A percentile compares a stretch with the other conserved stretches of the same genome.
These are phyloP conservation scores for Scutellaria galericulata DNA, from an alignment of 257 asterid genomes.

Conservation along the genomic window DNA sequence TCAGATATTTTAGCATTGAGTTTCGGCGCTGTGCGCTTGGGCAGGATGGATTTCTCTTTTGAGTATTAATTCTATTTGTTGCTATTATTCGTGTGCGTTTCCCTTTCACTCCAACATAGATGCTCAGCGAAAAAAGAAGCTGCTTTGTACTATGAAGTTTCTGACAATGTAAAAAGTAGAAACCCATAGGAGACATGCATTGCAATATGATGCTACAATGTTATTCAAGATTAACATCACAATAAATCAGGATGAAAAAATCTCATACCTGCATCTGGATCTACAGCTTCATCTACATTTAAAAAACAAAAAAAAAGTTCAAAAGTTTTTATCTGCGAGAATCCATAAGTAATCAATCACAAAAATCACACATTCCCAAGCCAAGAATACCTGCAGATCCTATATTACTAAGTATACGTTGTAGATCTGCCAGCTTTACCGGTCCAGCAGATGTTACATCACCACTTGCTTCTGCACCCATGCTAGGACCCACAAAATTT, in stretches of 20 bases:
- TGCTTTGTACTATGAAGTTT: slow-evolving; percentile 17
- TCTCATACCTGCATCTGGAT: slow-evolving; percentile 85
- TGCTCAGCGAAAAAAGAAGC: slow-evolving; percentile 1
- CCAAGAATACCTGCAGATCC: slow-evolving; percentile 67
- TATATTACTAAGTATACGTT: slow-evolving; percentile 87
- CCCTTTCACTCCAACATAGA: background rate
- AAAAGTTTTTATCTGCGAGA: slow-evolving; percentile 30
- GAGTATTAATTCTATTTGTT: too few relatives aligned
- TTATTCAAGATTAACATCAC: slow-evolving; percentile 20
- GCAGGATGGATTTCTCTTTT: too few relatives aligned
- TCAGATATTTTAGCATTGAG: too few relatives aligned
- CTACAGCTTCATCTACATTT: slow-evolving; percentile 62
- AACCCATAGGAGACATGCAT: background rate
- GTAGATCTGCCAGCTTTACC: slow-evolving; percentile 86
- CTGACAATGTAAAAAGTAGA: background rate
- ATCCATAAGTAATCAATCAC: slow-evolving; percentile 26
- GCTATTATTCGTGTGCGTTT: too few relatives aligned
- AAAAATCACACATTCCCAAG: slow-evolving; percentile 8
- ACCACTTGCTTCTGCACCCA: slow-evolving; percentile 76
- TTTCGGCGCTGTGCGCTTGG: too few relatives aligned
- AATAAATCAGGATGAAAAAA: slow-evolving; percentile 19
- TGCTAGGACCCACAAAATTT: slow-evolving; percentile 80
- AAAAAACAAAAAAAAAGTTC: slow-evolving; percentile 22
- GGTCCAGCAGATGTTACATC: slow-evolving; percentile 94
- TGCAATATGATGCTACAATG: slow-evolving; percentile 3